These are phyloP conservation scores for Juglanconis oblonga DNA, from an alignment of 2,329 filamentous ascomycete species.

Conservation along the genomic window DNA sequence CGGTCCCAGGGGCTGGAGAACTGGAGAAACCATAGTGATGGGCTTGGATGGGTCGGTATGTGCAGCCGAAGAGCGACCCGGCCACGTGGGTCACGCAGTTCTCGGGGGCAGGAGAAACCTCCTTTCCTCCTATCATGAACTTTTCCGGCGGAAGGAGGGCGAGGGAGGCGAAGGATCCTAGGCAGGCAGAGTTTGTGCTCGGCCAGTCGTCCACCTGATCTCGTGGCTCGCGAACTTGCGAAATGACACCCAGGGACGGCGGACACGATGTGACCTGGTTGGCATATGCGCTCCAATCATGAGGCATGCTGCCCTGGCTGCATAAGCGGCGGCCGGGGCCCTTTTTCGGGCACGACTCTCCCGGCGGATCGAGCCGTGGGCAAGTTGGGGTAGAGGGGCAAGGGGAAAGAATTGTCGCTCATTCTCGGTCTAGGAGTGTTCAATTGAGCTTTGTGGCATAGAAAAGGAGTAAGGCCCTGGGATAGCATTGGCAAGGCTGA, in stretches of 20 bases:
- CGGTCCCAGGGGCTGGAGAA: background rate
- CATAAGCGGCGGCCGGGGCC: background rate
- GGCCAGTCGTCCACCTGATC: no score
- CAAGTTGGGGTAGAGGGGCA: constrained; percentile 7
- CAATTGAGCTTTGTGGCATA: background rate
- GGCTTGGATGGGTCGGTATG: background rate
- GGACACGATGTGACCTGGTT: constrained; percentile 4
- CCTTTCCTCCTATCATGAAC: constrained; percentile 17
- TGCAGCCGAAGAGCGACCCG: background rate
- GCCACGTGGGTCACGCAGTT: background rate
- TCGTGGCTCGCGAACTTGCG: background rate
- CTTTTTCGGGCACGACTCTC: constrained; percentile 9
- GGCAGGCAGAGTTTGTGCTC: no score
- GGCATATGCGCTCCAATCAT: constrained; percentile 18
- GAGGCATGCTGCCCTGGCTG: background rate
- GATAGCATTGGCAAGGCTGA: background rate
- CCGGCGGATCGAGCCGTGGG: background rate
- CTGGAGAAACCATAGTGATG: background rate
- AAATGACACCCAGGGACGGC: background rate
- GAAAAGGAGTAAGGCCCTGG: constrained; percentile 6
- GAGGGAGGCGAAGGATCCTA: background rate
- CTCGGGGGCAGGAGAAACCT: constrained; percentile 10
- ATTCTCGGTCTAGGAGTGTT: background rate
- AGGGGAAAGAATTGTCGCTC: constrained; percentile 1
- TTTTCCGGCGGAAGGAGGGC: constrained; percentile 1